phyloP scores from a whole-genome alignment of 306 rosid genomes.

The Glycyrrhiza uralensis region DNA sequence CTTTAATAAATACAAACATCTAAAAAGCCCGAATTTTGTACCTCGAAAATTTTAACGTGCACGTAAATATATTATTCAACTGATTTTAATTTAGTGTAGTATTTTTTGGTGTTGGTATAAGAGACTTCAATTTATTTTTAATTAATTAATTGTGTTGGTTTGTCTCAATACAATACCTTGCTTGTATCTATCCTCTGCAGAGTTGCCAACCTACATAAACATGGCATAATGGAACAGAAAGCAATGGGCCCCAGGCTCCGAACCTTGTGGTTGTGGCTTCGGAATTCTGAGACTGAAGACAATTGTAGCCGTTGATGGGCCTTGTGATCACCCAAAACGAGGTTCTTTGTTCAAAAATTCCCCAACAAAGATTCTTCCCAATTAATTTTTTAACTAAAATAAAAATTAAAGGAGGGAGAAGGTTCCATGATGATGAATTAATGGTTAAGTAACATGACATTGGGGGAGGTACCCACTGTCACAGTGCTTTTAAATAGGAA shows the following conservation, averaged over 20 bases:
- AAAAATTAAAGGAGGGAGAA: not conserved
- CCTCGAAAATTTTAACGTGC: not conserved
- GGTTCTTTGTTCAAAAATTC: constrained; percentile 28
- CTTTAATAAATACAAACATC: too few species aligned
- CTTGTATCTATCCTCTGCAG: not conserved
- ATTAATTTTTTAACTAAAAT: not conserved
- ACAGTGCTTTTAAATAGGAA: not conserved
- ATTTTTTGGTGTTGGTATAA: not conserved
- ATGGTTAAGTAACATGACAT: constrained; percentile 19
- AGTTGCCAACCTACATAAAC: constrained; percentile 29
- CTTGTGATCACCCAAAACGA: constrained; percentile 26
- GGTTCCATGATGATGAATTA: constrained; percentile 20
- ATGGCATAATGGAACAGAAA: not conserved
- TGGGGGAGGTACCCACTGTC: not conserved
- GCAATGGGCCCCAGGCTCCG: constrained; percentile 4
- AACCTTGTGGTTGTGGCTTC: not conserved
- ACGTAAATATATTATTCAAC: not conserved
- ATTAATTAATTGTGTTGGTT: not conserved
- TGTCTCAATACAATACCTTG: not conserved
- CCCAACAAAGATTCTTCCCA: constrained; percentile 28
- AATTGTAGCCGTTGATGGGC: constrained; percentile 27
- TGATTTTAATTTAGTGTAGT: too few species aligned
- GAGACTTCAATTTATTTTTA: not conserved
- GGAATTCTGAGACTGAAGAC: constrained; percentile 14
- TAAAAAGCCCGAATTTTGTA: not conserved